phyloP scores from a whole-genome alignment of 192 early-diverging fungal genomes.

The Phlyctochytrium arcticum region DNA sequence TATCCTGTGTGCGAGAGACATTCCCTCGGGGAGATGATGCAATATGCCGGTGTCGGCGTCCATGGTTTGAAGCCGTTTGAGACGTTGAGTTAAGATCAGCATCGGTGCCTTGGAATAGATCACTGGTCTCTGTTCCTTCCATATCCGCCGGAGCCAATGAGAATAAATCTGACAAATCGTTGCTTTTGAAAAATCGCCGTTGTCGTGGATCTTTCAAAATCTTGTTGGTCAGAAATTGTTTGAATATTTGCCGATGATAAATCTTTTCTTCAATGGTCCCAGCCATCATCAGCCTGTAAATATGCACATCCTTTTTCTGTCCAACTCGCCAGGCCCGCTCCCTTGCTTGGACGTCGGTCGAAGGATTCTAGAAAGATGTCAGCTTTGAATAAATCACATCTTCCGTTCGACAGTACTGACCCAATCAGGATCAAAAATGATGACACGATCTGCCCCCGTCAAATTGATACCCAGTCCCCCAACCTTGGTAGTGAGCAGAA shows the following conservation, averaged over 20 bases:
- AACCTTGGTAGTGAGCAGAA: conserved; percentile 95
- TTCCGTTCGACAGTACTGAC: conserved; percentile 3
- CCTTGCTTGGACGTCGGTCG: conserved; percentile 90
- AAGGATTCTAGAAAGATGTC: conserved; percentile 63
- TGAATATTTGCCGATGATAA: conserved; percentile 96
- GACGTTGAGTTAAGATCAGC: conserved; percentile 34
- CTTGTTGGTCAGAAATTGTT: conserved; percentile 95
- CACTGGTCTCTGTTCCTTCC: conserved; percentile 75
- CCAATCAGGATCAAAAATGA: conserved; percentile 98
- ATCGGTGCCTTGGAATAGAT: conserved; percentile 74
- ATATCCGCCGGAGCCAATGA: conserved; percentile 48
- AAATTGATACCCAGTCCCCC: conserved; percentile 95
- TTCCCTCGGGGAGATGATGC: conserved; percentile 18
- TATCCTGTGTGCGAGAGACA: too few species aligned
- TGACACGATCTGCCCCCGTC: conserved; percentile 88
- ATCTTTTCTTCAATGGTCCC: conserved; percentile 96
- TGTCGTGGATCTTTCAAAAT: conserved; percentile 85
- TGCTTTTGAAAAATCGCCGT: conserved; percentile 83
- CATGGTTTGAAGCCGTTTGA: conserved; percentile 13
- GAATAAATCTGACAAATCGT: conserved; percentile 84
- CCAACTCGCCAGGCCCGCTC: conserved; percentile 95
- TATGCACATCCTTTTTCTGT: conserved; percentile 79
- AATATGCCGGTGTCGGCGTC: conserved; percentile 21
- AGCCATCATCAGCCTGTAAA: conserved; percentile 93
- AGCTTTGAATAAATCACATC: not conserved